Base-by-base conservation (phyloP, 1,284 basidiomycete genomes). In the Puccinia hordei region DNA sequence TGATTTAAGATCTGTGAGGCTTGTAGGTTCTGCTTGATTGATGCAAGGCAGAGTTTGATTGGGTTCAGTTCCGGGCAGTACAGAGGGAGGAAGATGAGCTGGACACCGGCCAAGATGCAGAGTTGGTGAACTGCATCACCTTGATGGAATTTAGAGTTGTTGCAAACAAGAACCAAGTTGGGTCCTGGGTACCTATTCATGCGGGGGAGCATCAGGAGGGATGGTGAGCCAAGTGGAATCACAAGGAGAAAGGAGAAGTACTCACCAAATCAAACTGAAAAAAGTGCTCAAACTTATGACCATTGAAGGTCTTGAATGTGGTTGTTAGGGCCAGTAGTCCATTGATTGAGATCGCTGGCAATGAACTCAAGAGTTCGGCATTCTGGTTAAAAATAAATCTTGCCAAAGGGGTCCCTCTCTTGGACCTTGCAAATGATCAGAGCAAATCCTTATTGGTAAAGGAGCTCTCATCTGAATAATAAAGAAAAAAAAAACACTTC, bases 201-300 rank as follows among this genome's bases (percentile, higher is more conserved):
- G n/a, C n/a, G n/a, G n/a, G n/a, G n/a, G n/a, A n/a, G n/a, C n/a
- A n/a, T 66, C 5, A 44, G 19, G 15, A 24, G 30, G 19, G 33
- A 61, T 27, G 24, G 57, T 61, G 17, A 61, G 57, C 41, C 41
- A 44, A 44, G 41, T n/a, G n/a, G n/a, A n/a, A n/a, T n/a, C n/a
- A n/a, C n/a, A n/a, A n/a, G n/a, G n/a, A n/a, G n/a, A n/a, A n/a
- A n/a, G n/a, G n/a, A n/a, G n/a, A n/a, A n/a, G 66, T 27, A 57
- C 51, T 33, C 35, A 73, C 51, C 71, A 73, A 57, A n/a, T 73
- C 71, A 13, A 35, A 55, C 22, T 73, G 3, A 8, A 73, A 30
- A 24, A 73, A 73, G n/a, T 41, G 13, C 17, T 73, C 27, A 41
- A 73, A 38, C 13, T 44, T 35, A 13, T 22, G 22, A 0, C 72